Conservation (phyloP, 1,284 basidiomycete species). For the Boletellus deceptivus region DNA sequence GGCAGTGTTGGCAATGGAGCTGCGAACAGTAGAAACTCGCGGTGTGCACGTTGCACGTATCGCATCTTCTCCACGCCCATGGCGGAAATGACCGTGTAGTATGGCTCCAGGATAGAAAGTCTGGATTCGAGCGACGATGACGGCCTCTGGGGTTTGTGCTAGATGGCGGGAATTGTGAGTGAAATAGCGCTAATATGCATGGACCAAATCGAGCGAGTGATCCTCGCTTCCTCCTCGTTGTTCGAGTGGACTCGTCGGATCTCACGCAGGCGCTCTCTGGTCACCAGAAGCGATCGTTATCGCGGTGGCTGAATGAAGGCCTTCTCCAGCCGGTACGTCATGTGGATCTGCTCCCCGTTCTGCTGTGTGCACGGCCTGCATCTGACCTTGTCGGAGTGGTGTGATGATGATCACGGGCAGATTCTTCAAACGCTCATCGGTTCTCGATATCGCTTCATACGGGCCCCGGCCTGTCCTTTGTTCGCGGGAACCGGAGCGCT, state of each 20-base stretch:
- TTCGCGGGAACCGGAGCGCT: slow-evolving; percentile 9
- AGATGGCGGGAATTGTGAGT: no score
- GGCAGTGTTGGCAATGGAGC: slow-evolving; percentile 9
- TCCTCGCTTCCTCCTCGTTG: slow-evolving; percentile 17
- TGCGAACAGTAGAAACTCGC: not conserved
- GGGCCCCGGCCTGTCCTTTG: slow-evolving; percentile 1
- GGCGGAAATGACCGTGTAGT: not conserved
- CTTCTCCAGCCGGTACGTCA: not conserved
- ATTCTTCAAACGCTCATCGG: slow-evolving; percentile 11
- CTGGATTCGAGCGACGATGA: no score
- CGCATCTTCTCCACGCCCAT: not conserved
- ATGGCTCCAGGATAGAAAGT: no score
- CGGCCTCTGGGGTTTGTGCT: no score
- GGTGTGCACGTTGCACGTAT: slow-evolving; percentile 9
- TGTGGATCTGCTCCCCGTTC: not conserved
- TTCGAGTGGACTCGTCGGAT: slow-evolving; percentile 1
- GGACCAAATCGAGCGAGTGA: no score
- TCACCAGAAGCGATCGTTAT: not conserved
- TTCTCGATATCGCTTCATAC: slow-evolving; percentile 1
- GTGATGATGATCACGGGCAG: not conserved
- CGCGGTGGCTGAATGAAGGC: not conserved
- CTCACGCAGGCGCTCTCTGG: slow-evolving; percentile 4
- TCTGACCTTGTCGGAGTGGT: not conserved
- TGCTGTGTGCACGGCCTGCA: not conserved
- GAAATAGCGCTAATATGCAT: no score